Evolutionary conservation across 768 basidiomycete species (phyloP), one percentile per base, ranked within the genome.

Genomic region (Suillus plorans): DNA sequence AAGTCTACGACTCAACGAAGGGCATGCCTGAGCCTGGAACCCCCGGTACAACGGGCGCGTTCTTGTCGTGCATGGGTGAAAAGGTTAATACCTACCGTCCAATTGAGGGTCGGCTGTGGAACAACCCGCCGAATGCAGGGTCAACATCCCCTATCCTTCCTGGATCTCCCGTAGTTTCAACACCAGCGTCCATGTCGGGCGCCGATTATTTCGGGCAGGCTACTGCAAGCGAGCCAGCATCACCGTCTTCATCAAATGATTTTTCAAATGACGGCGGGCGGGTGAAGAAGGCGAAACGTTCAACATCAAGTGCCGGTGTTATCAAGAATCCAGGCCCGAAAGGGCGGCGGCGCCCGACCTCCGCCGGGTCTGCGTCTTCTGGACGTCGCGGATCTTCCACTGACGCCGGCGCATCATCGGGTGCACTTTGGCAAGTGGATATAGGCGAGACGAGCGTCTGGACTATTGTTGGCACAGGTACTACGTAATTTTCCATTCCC

Each of bases 371-470:
- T 31, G 83, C 87, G 18, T 83, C 86, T 34, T 89, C 91, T 49
- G 81, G 85, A 57, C 81, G 90, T 41, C 86, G 89, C 52, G 88
- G 89, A 16, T 86, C 86, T 37, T 78, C 84, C 16, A 87, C 88
- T 70, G 91, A 92, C 63, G 74, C 84, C 49, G 85, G 87, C 42
- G 88, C 88, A 60, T 86, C 88, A 53, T 93, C 90, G 6, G 92
- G 90, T 60, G 89, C 90, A 12, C 82, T 92, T 28, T 94, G 91
- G 92, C 89, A 89, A 72, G 89, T 95, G 62, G 94, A 95, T 75
- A 94, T 94, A 64, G 94, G 94, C 66, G 94, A 95, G 80, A 94
- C 93, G 37, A 94, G 92, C 73, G 91, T 95, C 28, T 96, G 94
- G 94, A 95, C 94, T 4, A 93, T 95, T 69, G 92, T 95, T 66